Conservation (phyloP, 148 eudicot species). For the Silene latifolia region DNA sequence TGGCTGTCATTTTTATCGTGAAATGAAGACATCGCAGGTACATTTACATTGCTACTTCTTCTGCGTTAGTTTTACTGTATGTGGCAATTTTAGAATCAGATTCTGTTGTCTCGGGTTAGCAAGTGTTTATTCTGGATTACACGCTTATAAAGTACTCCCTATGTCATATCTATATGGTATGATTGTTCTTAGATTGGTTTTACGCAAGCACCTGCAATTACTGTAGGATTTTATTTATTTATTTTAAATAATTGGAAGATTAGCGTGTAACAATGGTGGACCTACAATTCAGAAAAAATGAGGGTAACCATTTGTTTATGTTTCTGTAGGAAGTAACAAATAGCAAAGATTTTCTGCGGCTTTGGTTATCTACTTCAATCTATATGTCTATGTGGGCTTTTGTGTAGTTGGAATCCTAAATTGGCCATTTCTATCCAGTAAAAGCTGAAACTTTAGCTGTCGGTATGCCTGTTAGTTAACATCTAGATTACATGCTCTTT, state of each 20-base stretch:
- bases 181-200: too few relatives aligned
- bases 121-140: neutral
- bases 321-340: too few relatives aligned
- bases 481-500: neutral
- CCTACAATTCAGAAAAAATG: too few relatives aligned
- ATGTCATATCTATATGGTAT: too few relatives aligned
- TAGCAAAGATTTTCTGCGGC: neutral
- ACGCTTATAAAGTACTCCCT: neutral
- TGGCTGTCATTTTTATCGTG: conserved; percentile 29
- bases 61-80: neutral
- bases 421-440: neutral
- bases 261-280: too few relatives aligned
- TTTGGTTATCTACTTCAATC: neutral
- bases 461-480: neutral
- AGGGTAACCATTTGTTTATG: too few relatives aligned
- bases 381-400: neutral
- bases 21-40: conserved; percentile 55
- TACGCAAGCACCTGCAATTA: too few relatives aligned
- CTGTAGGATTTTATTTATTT: too few relatives aligned
- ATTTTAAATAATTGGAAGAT: too few relatives aligned
- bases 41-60: conserved; percentile 6
- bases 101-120: neutral
- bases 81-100: neutral
- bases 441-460: neutral
- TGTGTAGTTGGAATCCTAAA: neutral